phyloP scores from a whole-genome alignment of 805 yeast genomes.

The Saturnispora hagleri region DNA sequence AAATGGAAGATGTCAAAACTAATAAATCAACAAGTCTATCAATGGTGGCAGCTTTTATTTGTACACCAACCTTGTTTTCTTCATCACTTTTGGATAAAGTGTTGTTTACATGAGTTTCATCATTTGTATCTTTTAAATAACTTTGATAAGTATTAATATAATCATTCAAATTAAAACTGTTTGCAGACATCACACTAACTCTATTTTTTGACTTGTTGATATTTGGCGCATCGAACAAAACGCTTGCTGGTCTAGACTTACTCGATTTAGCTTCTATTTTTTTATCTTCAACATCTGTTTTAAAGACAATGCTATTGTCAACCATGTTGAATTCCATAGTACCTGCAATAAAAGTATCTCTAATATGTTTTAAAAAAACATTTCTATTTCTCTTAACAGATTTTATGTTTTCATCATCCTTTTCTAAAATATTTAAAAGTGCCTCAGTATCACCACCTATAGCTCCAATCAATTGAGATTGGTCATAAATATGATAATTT shows the following conservation, averaged over 20 bases:
- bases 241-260: conserved; percentile 25
- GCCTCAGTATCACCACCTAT: conserved; percentile 31
- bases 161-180: conserved; percentile 27
- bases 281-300: conserved; percentile 27
- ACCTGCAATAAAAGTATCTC: conserved; percentile 58
- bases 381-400: conserved; percentile 27
- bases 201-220: conserved; percentile 19
- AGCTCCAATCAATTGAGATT: conserved; percentile 44
- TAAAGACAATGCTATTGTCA: conserved; percentile 48
- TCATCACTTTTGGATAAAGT: background rate
- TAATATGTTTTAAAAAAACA: conserved; percentile 42
- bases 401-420: conserved; percentile 3
- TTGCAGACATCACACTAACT: conserved; percentile 28
- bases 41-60: conserved; percentile 54
- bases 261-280: conserved; percentile 12
- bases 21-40: conserved; percentile 73
- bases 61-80: conserved; percentile 17
- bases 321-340: conserved; percentile 44
- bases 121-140: conserved; percentile 16
- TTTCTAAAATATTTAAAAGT: background rate
- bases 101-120: background rate
- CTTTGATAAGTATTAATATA: conserved; percentile 20
- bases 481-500: conserved; percentile 47
- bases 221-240: conserved; percentile 23
- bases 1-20: conserved; percentile 61